phyloP scores from a whole-genome alignment of 805 yeast genomes.

The Candida easanensis region DNA sequence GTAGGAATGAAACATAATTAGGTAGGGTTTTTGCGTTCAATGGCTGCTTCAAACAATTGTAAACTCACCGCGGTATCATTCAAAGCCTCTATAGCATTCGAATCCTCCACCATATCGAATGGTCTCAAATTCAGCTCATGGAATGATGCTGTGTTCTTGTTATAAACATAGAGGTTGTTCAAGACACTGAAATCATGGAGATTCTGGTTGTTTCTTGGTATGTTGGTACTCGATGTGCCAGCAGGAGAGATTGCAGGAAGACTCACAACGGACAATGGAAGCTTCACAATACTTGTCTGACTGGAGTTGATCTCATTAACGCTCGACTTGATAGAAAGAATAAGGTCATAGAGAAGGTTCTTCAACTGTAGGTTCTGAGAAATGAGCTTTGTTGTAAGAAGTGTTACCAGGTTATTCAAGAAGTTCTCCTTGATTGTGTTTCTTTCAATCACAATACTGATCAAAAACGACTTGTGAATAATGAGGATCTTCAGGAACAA shows the following conservation, averaged over 20 bases:
- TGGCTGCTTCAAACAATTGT: constrained; percentile 50
- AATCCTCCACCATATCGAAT: constrained; percentile 59
- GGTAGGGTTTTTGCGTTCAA: constrained; percentile 45
- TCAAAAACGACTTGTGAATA: constrained; percentile 52
- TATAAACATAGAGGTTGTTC: constrained; percentile 27
- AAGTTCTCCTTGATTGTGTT: constrained; percentile 43
- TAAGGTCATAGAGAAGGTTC: constrained; percentile 57
- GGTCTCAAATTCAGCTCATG: constrained; percentile 41
- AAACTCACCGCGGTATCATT: constrained; percentile 56
- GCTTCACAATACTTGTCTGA: constrained; percentile 26
- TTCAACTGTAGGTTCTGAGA: constrained; percentile 45
- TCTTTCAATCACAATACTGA: constrained; percentile 42
- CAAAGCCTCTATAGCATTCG: constrained; percentile 42
- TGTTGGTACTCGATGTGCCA: neutral
- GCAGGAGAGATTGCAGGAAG: constrained; percentile 23
- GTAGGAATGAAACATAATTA: no score
- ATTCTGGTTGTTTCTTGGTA: constrained; percentile 10
- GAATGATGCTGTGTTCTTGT: constrained; percentile 28
- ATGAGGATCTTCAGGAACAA: constrained; percentile 53
- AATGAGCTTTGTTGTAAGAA: constrained; percentile 45
- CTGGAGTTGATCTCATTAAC: constrained; percentile 27
- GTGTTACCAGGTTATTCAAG: constrained; percentile 42
- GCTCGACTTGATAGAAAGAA: constrained; percentile 47
- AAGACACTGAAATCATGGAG: constrained; percentile 21
- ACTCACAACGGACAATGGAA: constrained; percentile 26